Conservation (phyloP, 1,284 basidiomycete species). For the Tilletia setariae region DNA sequence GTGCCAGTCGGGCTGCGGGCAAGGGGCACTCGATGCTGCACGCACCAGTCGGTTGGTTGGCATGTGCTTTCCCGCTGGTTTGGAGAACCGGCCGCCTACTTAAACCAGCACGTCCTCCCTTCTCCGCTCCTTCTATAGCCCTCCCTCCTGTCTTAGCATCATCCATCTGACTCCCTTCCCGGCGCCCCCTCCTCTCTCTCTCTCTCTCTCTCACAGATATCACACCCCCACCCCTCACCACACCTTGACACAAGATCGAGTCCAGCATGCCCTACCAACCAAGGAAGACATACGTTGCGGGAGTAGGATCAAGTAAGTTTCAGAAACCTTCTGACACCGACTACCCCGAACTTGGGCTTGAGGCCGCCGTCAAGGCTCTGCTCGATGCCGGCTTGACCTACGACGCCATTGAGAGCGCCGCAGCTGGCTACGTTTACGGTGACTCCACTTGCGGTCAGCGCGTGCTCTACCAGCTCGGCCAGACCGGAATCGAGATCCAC, state of each 20-base stretch:
- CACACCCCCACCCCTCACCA: neutral
- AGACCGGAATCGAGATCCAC: slow-evolving; percentile 78
- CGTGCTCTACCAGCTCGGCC: slow-evolving; percentile 77
- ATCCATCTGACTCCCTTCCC: neutral
- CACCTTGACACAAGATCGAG: neutral
- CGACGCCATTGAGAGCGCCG: slow-evolving; percentile 71
- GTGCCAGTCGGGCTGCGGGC: no score
- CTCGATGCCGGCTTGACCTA: slow-evolving; percentile 83
- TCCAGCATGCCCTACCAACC: slow-evolving; percentile 20
- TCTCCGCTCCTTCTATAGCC: neutral
- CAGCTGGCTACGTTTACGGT: slow-evolving; percentile 65
- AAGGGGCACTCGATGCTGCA: no score
- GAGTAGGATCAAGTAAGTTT: slow-evolving; percentile 75
- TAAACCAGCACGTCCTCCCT: neutral
- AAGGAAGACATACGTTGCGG: slow-evolving; percentile 59
- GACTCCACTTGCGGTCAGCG: slow-evolving; percentile 70
- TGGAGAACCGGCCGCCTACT: no score
- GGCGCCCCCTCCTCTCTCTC: neutral
- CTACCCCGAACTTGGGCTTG: slow-evolving; percentile 59
- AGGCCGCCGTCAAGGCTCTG: slow-evolving; percentile 77
- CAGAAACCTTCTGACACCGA: slow-evolving; percentile 69
- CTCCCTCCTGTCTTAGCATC: neutral
- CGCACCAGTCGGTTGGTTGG: no score
- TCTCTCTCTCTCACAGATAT: neutral
- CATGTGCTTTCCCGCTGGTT: no score